Evolutionary conservation across 2,329 filamentous ascomycete species (phyloP).

Genomic region (Cordyceps cateniannulata): DNA sequence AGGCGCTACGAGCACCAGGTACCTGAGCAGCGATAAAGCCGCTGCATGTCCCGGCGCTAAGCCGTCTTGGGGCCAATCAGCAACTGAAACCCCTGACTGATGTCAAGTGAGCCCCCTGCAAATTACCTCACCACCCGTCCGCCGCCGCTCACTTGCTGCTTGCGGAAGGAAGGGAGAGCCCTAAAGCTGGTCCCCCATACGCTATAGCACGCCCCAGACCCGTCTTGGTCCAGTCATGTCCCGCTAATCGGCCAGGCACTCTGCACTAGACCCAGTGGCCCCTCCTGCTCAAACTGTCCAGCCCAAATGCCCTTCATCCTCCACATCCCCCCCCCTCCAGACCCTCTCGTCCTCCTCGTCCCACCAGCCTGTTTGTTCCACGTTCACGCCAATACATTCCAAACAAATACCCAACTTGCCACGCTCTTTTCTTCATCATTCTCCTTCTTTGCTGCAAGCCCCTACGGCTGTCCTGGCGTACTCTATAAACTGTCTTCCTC

Average conservation of each 20-base stretch:
- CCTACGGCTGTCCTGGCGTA: not conserved
- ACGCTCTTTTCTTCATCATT: not conserved
- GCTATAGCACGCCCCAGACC: not conserved
- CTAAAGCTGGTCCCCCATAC: not conserved
- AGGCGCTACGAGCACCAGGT: not conserved
- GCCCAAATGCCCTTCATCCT: not conserved
- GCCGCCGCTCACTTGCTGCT: not conserved
- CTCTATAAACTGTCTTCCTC: not conserved
- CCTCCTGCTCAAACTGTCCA: not conserved
- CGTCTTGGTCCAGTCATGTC: not conserved
- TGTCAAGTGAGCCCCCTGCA: not conserved
- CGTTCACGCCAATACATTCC: slow-evolving; percentile 2
- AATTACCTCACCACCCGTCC: slow-evolving; percentile 15
- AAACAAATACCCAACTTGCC: not conserved
- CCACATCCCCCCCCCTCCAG: not conserved
- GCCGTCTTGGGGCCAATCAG: slow-evolving; percentile 9
- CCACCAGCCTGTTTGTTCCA: not conserved
- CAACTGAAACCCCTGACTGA: slow-evolving; percentile 10
- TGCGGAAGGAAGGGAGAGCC: not conserved
- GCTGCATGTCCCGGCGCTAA: not conserved
- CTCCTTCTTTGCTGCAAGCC: not conserved
- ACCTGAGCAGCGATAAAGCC: not conserved
- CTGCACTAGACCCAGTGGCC: not conserved
- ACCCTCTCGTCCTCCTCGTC: not conserved
- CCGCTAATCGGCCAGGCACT: not conserved